Base-by-base conservation (phyloP, 1,284 basidiomycete species). In the Ganoderma leucocontextum region DNA sequence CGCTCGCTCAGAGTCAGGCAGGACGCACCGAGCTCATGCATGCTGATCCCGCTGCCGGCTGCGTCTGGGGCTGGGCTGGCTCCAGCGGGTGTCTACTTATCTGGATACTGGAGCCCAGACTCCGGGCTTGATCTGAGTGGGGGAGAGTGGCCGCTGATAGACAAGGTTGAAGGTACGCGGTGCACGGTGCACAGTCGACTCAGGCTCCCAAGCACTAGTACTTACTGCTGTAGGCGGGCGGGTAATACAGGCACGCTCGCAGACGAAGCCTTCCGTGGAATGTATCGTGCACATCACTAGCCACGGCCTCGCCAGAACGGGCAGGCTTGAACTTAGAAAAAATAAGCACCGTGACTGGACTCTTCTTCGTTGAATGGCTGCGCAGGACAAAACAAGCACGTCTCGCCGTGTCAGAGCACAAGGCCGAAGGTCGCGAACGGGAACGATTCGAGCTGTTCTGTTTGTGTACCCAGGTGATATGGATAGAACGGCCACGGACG, bases 181-280 rank as follows among this genome's bases (percentile, higher is more conserved):
- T n/a, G 36, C 12, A 29, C 42, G 25, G 49, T 7, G 6, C 44
- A 19, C 19, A 49, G 44, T 41, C 39, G 29, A 29, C 29, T 29
- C 29, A 29, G 29, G 29, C 29, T 29, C 29, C 29, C 29, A 29
- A 29, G 29, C 2, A 29, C 29, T 29, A 29, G 29, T 29, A 29
- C 29, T 29, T 29, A 29, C 29, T 29, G 10, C 3, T 41, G 12
- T 13, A 5, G 22, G 22, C 1, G 22, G 6, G 47, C 22, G 47
- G 22, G n/a, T 22, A 15, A 47, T 33, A 57, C 55, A 58, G 33
- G 35, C 55, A 58, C 35, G 12, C 4, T 36, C 19, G 55, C 29
- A 36, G 35, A 39, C 33, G 35, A 65, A 33, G 59, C 42, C 44
- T 52, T 53, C 42, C 19, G 15, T 61, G 58, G 47, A 49, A 44